Conservation (phyloP, 139 green algal genomes). For the Asterochloris erici region DNA sequence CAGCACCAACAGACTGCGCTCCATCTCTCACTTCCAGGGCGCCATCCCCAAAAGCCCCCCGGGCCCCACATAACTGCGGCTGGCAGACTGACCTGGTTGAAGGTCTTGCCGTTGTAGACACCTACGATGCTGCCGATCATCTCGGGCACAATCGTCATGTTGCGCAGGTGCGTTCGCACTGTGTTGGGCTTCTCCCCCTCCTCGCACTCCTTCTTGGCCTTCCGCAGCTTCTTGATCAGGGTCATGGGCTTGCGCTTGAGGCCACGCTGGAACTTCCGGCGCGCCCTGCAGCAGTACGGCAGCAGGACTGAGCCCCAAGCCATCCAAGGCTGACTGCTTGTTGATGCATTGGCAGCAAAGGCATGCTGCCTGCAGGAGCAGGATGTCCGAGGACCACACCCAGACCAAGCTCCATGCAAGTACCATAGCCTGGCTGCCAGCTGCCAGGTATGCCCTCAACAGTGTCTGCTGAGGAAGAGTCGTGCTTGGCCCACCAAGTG, state of each 20-base stretch:
- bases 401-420: background rate
- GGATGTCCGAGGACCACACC: background rate
- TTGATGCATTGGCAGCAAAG: background rate
- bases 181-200: slow-evolving; percentile 91
- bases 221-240: slow-evolving; percentile 98
- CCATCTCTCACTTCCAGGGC: background rate
- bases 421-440: background rate
- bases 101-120: slow-evolving; percentile 99
- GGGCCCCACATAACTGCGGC: background rate
- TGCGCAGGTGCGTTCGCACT: slow-evolving; percentile 97
- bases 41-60: background rate
- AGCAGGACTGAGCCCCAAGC: background rate
- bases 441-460: background rate
- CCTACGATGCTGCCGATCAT: slow-evolving; percentile 98
- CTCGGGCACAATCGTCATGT: slow-evolving; percentile 99
- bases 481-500: background rate
- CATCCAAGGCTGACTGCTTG: no score
- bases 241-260: slow-evolving; percentile 94
- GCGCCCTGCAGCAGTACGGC: background rate
- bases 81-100: slow-evolving; percentile 78
- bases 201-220: slow-evolving; percentile 69
- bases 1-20: background rate
- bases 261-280: slow-evolving; percentile 87
- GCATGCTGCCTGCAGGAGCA: background rate
- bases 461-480: no score